Evolutionary conservation across 2,329 filamentous ascomycete species (phyloP).

Genomic region (Claviceps arundinis): DNA sequence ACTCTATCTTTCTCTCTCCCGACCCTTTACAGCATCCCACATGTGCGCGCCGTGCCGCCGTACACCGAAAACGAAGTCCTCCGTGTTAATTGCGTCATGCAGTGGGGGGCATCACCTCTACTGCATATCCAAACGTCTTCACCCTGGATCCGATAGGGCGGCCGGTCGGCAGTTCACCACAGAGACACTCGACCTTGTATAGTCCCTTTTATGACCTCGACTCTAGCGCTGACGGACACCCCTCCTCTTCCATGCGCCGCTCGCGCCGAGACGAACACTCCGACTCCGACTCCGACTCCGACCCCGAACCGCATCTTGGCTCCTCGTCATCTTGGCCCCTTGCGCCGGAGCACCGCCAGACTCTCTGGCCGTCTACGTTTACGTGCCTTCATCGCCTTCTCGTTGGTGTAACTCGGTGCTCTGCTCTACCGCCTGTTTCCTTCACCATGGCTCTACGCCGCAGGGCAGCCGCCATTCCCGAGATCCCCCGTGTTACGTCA

Average conservation of each 20-base stretch:
- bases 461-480: constrained; percentile 43
- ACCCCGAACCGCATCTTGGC: constrained; percentile 16
- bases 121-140: constrained; percentile 32
- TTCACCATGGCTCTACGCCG: constrained; percentile 38
- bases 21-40: not conserved
- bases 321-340: not conserved
- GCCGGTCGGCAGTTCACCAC: constrained; percentile 13
- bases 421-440: constrained; percentile 47
- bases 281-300: constrained; percentile 5
- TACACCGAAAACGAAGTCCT: not conserved
- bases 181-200: constrained; percentile 5
- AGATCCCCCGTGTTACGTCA: constrained; percentile 77
- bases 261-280: constrained; percentile 40
- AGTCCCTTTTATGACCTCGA: constrained; percentile 12
- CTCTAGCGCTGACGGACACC: constrained; percentile 10
- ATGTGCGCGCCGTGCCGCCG: constrained; percentile 5
- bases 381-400: constrained; percentile 35
- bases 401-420: constrained; percentile 40
- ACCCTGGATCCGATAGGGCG: constrained; percentile 45
- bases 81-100: constrained; percentile 31
- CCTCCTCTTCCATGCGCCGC: constrained; percentile 15
- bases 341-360: constrained; percentile 8
- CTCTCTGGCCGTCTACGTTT: constrained; percentile 34
- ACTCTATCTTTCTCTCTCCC: constrained; percentile 1
- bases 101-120: constrained; percentile 42